phyloP scores from a whole-genome alignment of 2,329 filamentous ascomycete species.

The Fusarium temperatum region DNA sequence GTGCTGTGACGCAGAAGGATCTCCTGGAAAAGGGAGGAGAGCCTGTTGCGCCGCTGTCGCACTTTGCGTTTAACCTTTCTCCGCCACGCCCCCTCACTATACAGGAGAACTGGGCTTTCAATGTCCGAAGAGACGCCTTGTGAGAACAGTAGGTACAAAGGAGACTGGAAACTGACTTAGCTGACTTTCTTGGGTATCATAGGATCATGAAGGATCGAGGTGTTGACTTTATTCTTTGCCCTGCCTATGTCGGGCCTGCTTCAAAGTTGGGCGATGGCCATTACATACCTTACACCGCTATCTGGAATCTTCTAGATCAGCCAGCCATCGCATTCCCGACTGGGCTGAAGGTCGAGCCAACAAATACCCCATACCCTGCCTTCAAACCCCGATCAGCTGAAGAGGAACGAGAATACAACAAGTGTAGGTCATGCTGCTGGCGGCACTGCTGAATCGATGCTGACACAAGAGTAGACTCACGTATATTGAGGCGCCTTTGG shows the following conservation, averaged over 20 bases:
- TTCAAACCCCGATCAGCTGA: background rate
- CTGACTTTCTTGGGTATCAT: background rate
- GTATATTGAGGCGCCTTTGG: background rate
- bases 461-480: background rate
- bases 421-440: background rate
- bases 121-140: rapidly evolving
- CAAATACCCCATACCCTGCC: background rate
- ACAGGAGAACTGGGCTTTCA: background rate
- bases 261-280: background rate
- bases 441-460: rapidly evolving
- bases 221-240: background rate
- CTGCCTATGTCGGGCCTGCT: background rate
- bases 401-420: background rate
- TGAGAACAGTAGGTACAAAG: background rate
- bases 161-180: rapidly evolving
- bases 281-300: background rate
- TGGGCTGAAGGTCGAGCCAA: background rate
- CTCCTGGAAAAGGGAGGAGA: background rate
- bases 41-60: background rate
- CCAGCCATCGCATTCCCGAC: background rate
- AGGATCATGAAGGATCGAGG: background rate
- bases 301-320: background rate
- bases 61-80: background rate
- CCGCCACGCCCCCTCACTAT: background rate
- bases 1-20: background rate